These are phyloP conservation scores for Hypoxylon sp. DNA, from an alignment of 2,329 filamentous ascomycete species.

Conservation along the genomic window DNA sequence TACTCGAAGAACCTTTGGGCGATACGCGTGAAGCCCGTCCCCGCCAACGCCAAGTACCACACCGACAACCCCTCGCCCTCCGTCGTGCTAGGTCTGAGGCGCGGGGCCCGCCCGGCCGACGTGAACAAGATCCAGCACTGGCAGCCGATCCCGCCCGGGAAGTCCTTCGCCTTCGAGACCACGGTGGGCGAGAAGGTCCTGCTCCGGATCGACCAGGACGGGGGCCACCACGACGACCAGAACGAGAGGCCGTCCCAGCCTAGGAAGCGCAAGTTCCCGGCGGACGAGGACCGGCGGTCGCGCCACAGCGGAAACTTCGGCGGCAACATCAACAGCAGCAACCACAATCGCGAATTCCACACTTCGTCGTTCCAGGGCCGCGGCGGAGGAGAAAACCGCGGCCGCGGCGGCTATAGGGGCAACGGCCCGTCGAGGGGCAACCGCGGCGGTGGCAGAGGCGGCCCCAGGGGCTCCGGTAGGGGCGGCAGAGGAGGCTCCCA, in stretches of 20 bases:
- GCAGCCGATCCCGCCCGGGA: conserved; percentile 76
- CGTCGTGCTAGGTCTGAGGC: conserved; percentile 82
- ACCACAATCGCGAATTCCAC: conserved; percentile 47
- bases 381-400: conserved; percentile 45
- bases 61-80: conserved; percentile 81
- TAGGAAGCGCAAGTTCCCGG: conserved; percentile 68
- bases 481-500: conserved; percentile 46
- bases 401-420: conserved; percentile 42
- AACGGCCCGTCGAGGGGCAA: conserved; percentile 47
- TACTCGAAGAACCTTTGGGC: conserved; percentile 89
- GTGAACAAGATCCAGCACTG: conserved; percentile 84
- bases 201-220: conserved; percentile 74
- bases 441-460: conserved; percentile 51
- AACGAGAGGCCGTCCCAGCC: conserved; percentile 69
- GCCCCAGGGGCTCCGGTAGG: conserved; percentile 45
- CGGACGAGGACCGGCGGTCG: conserved; percentile 43
- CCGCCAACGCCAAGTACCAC: conserved; percentile 71
- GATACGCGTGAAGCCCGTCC: conserved; percentile 76
- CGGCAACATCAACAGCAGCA: conserved; percentile 35
- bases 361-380: conserved; percentile 53
- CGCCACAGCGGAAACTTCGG: conserved; percentile 44
- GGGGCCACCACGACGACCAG: conserved; percentile 71
- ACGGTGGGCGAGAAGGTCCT: conserved; percentile 87
- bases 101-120: conserved; percentile 78
- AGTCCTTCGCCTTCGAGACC: conserved; percentile 80